Evolutionary conservation across 2,329 filamentous ascomycete species (phyloP), one percentile per base, ranked within the genome.

Genomic region (Aspergillus japonicus): DNA sequence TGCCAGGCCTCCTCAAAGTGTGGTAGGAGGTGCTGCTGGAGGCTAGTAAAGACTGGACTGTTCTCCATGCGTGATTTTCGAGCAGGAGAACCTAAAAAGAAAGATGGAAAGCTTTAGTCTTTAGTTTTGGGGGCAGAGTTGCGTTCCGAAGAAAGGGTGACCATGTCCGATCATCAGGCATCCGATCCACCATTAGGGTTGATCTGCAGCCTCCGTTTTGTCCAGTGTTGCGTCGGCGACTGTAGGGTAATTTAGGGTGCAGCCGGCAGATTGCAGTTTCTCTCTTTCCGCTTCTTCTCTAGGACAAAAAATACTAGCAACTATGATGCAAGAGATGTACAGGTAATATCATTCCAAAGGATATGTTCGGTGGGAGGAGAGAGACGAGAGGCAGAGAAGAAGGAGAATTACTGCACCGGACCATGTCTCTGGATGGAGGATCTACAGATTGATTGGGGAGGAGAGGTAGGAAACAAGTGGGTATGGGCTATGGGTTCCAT

Each of bases 121-220:
- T 26, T 23, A 23, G 23, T 23, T 26, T 16, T 35, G 39, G 39
- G 39, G 39, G 5, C 39, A 44, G 14, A 44, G 16, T n/a, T 44
- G 39, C 39, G 51, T 53, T 42, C 39, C 52, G 52, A 54, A 47
- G 39, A 44, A 44, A 44, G 39, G 16, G 39, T 16, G 39, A 19
- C 39, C 39, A 44, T 12, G 44, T 54, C 52, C 29, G 52, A 54
- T 54, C 52, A 54, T 47, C 42, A 54, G 51, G 26, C 52, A 35
- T 23, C 19, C 47, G 53, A 55, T 55, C 53, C 53, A 55, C 53
- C 53, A 55, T 31, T 55, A 55, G 53, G 42, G 53, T 55, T 47
- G 53, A 55, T 55, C 53, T 42, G 51, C 51, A 53, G 51, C 33
- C 33, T 29, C 35, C 35, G 51, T 42, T 12, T 44, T 16, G 39